Percentiles rank a stretch among this genome's conserved stretches.
Conservation (phyloP, 1,284 basidiomycete genomes). For the Boletus albobrunnescens region DNA sequence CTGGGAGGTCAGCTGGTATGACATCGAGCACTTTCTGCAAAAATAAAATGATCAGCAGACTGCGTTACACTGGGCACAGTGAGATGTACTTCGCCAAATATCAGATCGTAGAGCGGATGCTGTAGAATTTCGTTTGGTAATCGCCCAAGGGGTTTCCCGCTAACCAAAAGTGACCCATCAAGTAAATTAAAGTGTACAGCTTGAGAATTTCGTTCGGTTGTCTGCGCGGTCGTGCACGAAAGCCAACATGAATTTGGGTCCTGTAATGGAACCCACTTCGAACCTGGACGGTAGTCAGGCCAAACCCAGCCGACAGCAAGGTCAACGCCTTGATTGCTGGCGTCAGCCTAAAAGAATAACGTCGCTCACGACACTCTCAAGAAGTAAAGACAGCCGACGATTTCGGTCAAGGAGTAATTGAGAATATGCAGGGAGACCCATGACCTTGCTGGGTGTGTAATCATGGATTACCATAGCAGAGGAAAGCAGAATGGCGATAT, state of each 20-base stretch:
- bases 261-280: constrained; percentile 31
- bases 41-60: neutral
- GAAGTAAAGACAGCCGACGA: constrained; percentile 21
- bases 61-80: neutral
- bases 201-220: constrained; percentile 12
- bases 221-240: constrained; percentile 18
- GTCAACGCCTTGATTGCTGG: constrained; percentile 29
- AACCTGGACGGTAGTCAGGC: constrained; percentile 32
- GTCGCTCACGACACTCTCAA: neutral
- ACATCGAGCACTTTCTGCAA: constrained; percentile 37
- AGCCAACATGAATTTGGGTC: constrained; percentile 39
- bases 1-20: constrained; percentile 32
- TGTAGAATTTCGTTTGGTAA: constrained; percentile 35
- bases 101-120: constrained; percentile 16
- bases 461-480: neutral
- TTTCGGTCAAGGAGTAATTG: constrained; percentile 25
- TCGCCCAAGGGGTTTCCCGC: constrained; percentile 39
- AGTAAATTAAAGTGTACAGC: constrained; percentile 40
- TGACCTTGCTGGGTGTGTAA: neutral
- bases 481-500: neutral
- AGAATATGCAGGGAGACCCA: neutral
- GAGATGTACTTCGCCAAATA: constrained; percentile 32
- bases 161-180: constrained; percentile 40
- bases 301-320: constrained; percentile 36
- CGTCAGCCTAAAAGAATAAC: constrained; percentile 10